phyloP scores from a whole-genome alignment of 2,329 filamentous ascomycete species.

The Cordyceps javanica region DNA sequence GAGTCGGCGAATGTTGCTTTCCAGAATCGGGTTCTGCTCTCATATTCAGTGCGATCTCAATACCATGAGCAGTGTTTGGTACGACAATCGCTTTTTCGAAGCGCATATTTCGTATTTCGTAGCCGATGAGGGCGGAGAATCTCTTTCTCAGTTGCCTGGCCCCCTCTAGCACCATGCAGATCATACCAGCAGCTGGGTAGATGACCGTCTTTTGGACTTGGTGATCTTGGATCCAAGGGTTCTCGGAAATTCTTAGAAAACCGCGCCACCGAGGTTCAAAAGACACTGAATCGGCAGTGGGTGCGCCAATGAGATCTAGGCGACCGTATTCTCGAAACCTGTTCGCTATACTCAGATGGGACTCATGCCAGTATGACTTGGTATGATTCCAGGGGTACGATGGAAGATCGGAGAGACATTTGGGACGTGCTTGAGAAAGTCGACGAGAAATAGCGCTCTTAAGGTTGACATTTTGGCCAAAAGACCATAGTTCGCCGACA shows the following conservation, averaged over 20 bases:
- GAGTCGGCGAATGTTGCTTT: constrained; percentile 17
- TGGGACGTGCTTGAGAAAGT: constrained; percentile 15
- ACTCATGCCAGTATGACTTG: constrained; percentile 48
- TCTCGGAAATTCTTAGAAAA: constrained; percentile 42
- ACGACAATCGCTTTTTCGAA: constrained; percentile 48
- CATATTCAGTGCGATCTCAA: constrained; percentile 45
- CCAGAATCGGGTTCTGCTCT: constrained; percentile 20
- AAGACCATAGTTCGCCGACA: constrained; percentile 32
- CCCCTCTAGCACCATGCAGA: constrained; percentile 43
- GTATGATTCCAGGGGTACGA: constrained; percentile 50
- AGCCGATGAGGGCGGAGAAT: constrained; percentile 25
- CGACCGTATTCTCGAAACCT: constrained; percentile 39
- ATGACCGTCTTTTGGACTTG: constrained; percentile 43
- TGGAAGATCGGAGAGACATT: constrained; percentile 40
- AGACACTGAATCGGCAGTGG: constrained; percentile 36
- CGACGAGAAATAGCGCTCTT: constrained; percentile 22
- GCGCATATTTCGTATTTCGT: constrained; percentile 38
- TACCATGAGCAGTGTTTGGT: constrained; percentile 37
- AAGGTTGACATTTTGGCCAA: constrained; percentile 28
- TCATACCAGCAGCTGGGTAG: constrained; percentile 46
- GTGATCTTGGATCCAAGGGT: constrained; percentile 48
- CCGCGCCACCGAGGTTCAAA: constrained; percentile 44
- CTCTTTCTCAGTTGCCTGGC: constrained; percentile 33
- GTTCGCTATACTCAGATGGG: constrained; percentile 36
- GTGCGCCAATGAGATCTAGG: constrained; percentile 46